Evolutionary conservation across 1,139 yeast species (phyloP), one percentile per base, ranked within the genome.

Genomic region (Schizosaccharomyces versatilis): DNA sequence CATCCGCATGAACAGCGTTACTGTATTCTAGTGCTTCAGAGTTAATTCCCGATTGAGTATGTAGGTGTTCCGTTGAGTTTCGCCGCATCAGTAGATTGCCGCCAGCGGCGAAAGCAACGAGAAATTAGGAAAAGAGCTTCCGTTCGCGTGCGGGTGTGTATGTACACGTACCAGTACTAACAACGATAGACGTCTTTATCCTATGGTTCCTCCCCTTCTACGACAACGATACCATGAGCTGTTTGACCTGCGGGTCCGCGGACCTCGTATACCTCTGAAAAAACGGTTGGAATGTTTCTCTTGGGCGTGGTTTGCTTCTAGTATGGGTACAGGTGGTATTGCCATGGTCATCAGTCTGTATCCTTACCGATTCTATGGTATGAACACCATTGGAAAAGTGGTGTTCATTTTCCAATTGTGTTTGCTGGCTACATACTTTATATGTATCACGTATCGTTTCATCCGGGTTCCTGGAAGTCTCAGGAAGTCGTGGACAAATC

Each of bases 321-420:
- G 52, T 12, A 56, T 56, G 58, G 56, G 58, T 15, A 54, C 56
- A 2, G 58, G 58, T n/a, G 54, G 52, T 15, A 55, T 56, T n/a
- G 53, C 56, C 12, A 53, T 54, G 41, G 39, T 56, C 19, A 51
- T 54, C 12, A 44, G 48, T 36, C 32, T 48, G 53, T 51, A 54
- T 47, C 56, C 56, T 19, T 56, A 54, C 36, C 56, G 56, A 6
- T 55, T 55, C 5, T 53, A 53, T 8, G 58, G 58, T 7, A 56
- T 54, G 39, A 47, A 53, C 5, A 48, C 54, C 6, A 52, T 53
- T 7, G 56, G 56, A 2, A 51, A 51, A 14, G 54, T 56, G 19
- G 41, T 56, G 17, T 56, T 54, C 51, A 9, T 56, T 38, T 42
- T 44, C 47, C 54, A 56, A 17, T 8, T 56, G 7, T 48, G 39